These are phyloP conservation scores for Lichtheimia ornata DNA, from an alignment of 371 early-diverging fungal genomes.

Conservation along the genomic window DNA sequence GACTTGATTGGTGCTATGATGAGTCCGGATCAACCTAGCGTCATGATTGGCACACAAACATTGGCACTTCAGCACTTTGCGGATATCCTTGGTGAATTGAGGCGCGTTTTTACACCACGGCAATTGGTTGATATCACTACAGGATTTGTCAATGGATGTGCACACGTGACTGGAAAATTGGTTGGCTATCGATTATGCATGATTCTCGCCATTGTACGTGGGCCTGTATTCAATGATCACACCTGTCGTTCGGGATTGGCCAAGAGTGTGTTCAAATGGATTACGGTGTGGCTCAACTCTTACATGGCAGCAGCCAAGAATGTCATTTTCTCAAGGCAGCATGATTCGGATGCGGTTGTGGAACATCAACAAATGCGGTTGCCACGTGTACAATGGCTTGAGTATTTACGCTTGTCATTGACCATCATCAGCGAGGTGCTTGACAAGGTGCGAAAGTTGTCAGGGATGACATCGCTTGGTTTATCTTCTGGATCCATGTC, in stretches of 20 bases:
- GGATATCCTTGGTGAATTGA: conserved; percentile 55
- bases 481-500: conserved; percentile 32
- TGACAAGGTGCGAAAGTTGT: conserved; percentile 50
- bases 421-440: conserved; percentile 57
- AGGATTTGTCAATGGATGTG: conserved; percentile 53
- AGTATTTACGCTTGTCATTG: conserved; percentile 55
- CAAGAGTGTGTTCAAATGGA: conserved; percentile 59
- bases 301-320: conserved; percentile 50
- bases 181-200: conserved; percentile 59
- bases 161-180: conserved; percentile 56
- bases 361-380: conserved; percentile 36
- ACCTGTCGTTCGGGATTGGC: conserved; percentile 53
- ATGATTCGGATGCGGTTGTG: conserved; percentile 32
- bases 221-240: conserved; percentile 59
- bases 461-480: conserved; percentile 36
- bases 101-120: conserved; percentile 45
- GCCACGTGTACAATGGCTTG: conserved; percentile 50
- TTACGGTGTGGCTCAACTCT: conserved; percentile 56
- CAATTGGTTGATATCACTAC: conserved; percentile 54
- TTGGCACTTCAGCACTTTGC: conserved; percentile 69
- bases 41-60: conserved; percentile 67
- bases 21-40: conserved; percentile 53
- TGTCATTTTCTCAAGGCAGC: conserved; percentile 42
- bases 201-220: conserved; percentile 58
- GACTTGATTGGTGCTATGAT: conserved; percentile 51